These are phyloP conservation scores for Diaporthe amygdali DNA, from an alignment of 2,329 filamentous ascomycete species.

Conservation along the genomic window DNA sequence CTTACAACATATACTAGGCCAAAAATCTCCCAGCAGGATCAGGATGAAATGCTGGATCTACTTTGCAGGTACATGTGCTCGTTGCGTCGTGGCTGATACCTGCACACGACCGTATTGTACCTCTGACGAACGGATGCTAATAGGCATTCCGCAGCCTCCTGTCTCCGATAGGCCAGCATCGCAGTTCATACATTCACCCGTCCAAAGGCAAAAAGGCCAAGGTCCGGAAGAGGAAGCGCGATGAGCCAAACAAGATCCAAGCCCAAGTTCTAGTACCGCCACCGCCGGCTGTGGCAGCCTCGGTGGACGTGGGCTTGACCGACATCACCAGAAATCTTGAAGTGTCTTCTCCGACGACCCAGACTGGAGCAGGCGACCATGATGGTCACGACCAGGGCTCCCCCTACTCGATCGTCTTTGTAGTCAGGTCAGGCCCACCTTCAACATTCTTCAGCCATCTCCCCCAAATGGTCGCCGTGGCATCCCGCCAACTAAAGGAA, in stretches of 20 bases:
- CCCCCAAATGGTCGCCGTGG: constrained; percentile 50
- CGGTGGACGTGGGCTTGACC: constrained; percentile 69
- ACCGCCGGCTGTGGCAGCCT: constrained; percentile 57
- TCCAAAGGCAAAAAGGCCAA: constrained; percentile 68
- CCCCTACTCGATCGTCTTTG: constrained; percentile 61
- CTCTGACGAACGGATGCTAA: not conserved
- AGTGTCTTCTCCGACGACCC: constrained; percentile 6
- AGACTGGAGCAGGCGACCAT: not conserved
- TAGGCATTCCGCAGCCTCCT: constrained; percentile 55
- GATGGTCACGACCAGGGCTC: not conserved
- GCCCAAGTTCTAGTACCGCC: constrained; percentile 36
- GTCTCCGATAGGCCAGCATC: constrained; percentile 67
- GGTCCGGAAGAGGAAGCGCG: constrained; percentile 54
- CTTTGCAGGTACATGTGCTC: constrained; percentile 62
- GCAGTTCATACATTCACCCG: constrained; percentile 54
- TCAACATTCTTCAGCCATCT: constrained; percentile 65
- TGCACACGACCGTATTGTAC: not conserved
- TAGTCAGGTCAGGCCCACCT: constrained; percentile 62
- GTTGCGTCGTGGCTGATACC: constrained; percentile 12
- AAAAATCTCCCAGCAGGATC: constrained; percentile 58
- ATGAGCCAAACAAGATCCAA: constrained; percentile 29
- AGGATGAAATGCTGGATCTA: constrained; percentile 69
- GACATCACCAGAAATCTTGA: constrained; percentile 66
- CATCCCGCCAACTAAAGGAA: constrained; percentile 45
- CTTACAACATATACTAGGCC: constrained; percentile 57